Percentiles rank a stretch among this genome's conserved stretches.
Conservation (phyloP, 768 basidiomycete genomes). For the Coprinopsis strossmayeri region DNA sequence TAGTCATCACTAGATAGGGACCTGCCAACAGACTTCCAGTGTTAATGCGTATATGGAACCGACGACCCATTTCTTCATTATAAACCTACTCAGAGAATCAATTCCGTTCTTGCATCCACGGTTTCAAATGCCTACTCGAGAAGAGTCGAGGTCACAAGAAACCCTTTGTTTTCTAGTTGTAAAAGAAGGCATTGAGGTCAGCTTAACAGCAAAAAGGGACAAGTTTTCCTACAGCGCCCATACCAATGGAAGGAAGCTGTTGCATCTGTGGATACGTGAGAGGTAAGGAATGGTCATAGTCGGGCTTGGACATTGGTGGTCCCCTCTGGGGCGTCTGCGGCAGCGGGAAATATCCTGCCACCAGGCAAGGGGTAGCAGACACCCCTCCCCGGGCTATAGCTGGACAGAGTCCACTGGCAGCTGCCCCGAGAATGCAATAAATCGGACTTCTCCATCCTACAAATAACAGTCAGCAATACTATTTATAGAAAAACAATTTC, state of each 20-base stretch:
- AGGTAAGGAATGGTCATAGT: too few relatives aligned
- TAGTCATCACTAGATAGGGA: neutral
- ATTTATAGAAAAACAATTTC: too few relatives aligned
- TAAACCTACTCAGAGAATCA: constrained; percentile 10
- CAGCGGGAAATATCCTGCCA: neutral
- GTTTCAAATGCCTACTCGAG: constrained; percentile 7
- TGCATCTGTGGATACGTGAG: neutral
- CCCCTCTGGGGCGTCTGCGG: too few relatives aligned
- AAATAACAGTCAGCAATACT: too few relatives aligned
- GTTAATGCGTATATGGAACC: constrained; percentile 15
- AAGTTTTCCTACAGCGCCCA: constrained; percentile 8
- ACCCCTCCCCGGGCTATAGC: neutral
- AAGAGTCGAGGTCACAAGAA: constrained; percentile 10
- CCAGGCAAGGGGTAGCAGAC: neutral
- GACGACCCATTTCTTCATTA: constrained; percentile 13
- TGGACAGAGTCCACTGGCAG: neutral
- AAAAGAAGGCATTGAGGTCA: neutral
- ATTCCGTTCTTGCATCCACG: neutral
- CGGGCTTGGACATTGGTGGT: too few relatives aligned
- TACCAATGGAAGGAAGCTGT: too few relatives aligned
- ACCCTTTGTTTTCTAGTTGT: constrained; percentile 12
- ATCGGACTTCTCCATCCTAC: neutral
- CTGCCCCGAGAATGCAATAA: neutral
- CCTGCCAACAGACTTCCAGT: constrained; percentile 15
- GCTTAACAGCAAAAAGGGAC: neutral